Evolutionary conservation across 2,329 filamentous ascomycete genomes (phyloP).

Genomic region (Chaetomiaceae sp.): DNA sequence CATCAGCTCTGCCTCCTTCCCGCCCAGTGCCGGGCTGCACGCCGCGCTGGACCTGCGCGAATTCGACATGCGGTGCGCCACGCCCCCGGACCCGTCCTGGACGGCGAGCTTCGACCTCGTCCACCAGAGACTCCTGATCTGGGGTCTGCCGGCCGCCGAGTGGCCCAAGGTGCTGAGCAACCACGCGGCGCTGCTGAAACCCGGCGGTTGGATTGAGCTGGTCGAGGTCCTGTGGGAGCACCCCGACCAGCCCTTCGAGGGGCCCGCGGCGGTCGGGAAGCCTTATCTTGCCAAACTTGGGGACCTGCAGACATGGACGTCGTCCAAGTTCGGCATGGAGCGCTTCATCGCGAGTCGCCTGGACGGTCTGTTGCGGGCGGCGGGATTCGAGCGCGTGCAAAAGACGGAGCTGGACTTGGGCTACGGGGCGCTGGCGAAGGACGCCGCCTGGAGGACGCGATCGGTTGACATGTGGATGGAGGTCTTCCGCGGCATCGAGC

Average conservation of each 20-base stretch:
- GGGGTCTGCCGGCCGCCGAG: neutral
- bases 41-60: neutral
- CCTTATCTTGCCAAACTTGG: neutral
- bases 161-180: neutral
- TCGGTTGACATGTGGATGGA: neutral
- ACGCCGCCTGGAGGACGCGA: neutral
- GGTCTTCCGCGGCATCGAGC: neutral
- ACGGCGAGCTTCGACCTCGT: neutral
- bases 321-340: neutral
- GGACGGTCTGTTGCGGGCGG: neutral
- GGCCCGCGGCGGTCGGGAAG: neutral
- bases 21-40: neutral
- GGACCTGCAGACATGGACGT: neutral
- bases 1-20: neutral
- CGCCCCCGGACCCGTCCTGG: neutral
- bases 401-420: neutral
- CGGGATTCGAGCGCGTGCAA: neutral
- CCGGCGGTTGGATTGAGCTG: slow-evolving; percentile 2
- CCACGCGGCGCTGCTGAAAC: neutral
- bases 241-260: neutral
- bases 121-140: slow-evolving; percentile 1
- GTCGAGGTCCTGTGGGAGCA: neutral
- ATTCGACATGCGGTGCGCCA: neutral
- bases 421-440: neutral
- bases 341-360: neutral